phyloP scores from a whole-genome alignment of 1,139 yeast genomes.

The Barnettozyma hawaiiensis region DNA sequence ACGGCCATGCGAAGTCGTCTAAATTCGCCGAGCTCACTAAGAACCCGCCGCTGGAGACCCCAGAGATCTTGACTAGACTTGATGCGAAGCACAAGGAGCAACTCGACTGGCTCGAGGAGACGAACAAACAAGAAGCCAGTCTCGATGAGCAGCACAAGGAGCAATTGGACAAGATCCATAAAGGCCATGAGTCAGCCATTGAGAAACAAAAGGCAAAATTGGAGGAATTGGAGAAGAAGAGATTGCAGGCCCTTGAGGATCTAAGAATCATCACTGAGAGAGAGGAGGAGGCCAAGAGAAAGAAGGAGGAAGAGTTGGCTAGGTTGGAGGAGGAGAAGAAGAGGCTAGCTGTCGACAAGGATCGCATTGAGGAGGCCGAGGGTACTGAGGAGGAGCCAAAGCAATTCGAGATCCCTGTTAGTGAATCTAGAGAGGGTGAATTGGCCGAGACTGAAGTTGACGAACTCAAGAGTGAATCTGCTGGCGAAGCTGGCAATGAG shows the following conservation, averaged over 20 bases:
- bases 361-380: conserved; percentile 2
- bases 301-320: conserved; percentile 4
- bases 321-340: conserved; percentile 4
- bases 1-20: background rate
- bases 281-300: conserved; percentile 5
- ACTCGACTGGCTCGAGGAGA: conserved; percentile 8
- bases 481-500: conserved; percentile 2
- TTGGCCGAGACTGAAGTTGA: conserved; percentile 17
- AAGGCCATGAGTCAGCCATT: conserved; percentile 6
- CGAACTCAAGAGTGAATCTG: conserved; percentile 12
- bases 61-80: conserved; percentile 10
- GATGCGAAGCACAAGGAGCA: conserved; percentile 12
- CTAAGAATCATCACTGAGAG: conserved; percentile 5
- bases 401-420: conserved; percentile 11
- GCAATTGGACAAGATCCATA: conserved; percentile 6
- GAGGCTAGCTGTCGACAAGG: conserved; percentile 4
- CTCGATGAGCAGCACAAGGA: conserved; percentile 10
- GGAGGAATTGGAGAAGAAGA: conserved; percentile 9
- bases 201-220: conserved; percentile 6
- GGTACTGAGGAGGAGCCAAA: conserved; percentile 6
- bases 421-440: conserved; percentile 11
- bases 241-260: conserved; percentile 7
- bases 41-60: conserved; percentile 8
- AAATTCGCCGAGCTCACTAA: conserved; percentile 3
- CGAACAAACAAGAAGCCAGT: conserved; percentile 6